A percentile compares a stretch with the other conserved stretches of the same genome.
These are phyloP conservation scores for Lumnitzera littorea DNA, from an alignment of 345 rosid genomes.

Conservation along the genomic window DNA sequence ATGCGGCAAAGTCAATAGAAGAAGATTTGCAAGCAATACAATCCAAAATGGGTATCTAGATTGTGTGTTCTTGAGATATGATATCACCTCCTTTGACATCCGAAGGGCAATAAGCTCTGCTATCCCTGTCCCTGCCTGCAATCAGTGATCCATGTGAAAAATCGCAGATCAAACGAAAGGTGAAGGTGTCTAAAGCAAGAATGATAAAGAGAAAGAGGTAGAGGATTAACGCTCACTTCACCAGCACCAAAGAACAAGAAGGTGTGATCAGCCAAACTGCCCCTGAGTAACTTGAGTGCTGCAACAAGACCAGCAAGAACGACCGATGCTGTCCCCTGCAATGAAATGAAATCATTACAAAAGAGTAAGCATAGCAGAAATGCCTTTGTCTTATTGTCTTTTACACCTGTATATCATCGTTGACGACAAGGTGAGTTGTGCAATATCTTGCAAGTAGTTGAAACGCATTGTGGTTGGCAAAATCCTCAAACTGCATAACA, in stretches of 20 bases:
- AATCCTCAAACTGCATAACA: slow-evolving; percentile 79
- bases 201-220: not conserved
- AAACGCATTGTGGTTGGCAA: slow-evolving; percentile 93
- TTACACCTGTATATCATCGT: slow-evolving; percentile 85
- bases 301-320: slow-evolving; percentile 88
- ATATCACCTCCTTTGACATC: slow-evolving; percentile 71
- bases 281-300: slow-evolving; percentile 55
- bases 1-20: too few species aligned
- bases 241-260: slow-evolving; percentile 97
- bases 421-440: slow-evolving; percentile 79
- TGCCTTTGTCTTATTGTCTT: not conserved
- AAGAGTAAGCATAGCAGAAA: not conserved
- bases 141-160: not conserved
- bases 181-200: not conserved
- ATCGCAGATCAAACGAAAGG: not conserved
- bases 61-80: too few species aligned
- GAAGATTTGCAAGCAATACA: too few species aligned
- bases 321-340: slow-evolving; percentile 92
- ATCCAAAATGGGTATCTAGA: too few species aligned
- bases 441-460: slow-evolving; percentile 66
- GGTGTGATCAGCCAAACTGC: slow-evolving; percentile 60
- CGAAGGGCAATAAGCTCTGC: slow-evolving; percentile 91
- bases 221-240: slow-evolving; percentile 44
- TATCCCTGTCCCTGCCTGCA: slow-evolving; percentile 96
- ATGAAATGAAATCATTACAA: not conserved